A percentile compares a stretch with the other conserved stretches of the same genome.
Conservation (phyloP, 306 rosid genomes). For the Morella rubra region DNA sequence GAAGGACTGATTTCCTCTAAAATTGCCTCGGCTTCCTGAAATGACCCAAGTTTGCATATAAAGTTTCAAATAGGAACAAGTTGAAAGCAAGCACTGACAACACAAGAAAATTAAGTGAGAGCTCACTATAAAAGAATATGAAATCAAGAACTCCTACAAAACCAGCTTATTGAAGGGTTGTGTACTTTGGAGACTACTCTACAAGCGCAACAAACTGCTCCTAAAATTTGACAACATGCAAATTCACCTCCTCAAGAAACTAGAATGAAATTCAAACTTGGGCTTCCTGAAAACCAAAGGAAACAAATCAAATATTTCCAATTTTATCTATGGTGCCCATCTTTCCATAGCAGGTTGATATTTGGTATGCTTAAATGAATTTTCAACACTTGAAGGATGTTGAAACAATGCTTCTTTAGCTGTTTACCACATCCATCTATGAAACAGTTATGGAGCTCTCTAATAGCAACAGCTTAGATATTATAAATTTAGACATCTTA, state of each 20-base stretch:
- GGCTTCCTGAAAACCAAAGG: not conserved
- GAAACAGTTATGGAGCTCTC: not conserved
- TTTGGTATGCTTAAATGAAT: not conserved
- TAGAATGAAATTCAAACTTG: not conserved
- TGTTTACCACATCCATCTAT: not conserved
- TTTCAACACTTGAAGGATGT: not conserved
- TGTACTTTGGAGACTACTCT: not conserved
- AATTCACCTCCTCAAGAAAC: not conserved
- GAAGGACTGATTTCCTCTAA: conserved; percentile 70
- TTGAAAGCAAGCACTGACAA: not conserved
- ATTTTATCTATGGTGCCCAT: not conserved
- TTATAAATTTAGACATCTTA: too few relatives aligned
- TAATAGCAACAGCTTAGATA: not conserved
- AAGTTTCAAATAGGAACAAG: not conserved
- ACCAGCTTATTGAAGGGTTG: not conserved
- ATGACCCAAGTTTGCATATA: conserved; percentile 26
- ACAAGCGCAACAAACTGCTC: not conserved
- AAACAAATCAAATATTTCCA: not conserved
- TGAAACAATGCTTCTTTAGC: not conserved
- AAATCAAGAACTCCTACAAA: not conserved
- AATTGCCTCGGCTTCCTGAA: conserved; percentile 97
- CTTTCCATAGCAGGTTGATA: not conserved
- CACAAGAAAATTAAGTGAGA: not conserved
- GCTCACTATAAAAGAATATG: not conserved
- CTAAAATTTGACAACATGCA: not conserved